Evolutionary conservation across 345 rosid species (phyloP).

Genomic region (Chamaenerion angustifolium): DNA sequence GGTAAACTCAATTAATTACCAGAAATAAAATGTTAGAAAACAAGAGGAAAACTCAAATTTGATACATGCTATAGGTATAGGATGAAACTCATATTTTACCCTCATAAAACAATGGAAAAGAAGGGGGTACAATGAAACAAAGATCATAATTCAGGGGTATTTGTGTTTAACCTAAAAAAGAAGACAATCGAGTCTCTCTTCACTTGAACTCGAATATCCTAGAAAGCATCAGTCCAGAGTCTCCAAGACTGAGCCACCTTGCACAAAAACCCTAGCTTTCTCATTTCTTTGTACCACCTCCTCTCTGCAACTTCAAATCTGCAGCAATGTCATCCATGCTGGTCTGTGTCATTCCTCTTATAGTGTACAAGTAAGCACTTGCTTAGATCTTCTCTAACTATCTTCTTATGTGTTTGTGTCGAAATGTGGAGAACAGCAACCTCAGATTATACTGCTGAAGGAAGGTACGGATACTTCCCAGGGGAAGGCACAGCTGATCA

Average conservation of each 20-base stretch:
- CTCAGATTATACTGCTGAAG: constrained; percentile 92
- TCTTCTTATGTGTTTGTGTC: not conserved
- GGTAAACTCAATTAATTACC: no score
- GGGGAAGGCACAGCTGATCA: constrained; percentile 84
- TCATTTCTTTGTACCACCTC: not conserved
- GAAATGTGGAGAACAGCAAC: constrained; percentile 54
- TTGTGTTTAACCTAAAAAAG: no score
- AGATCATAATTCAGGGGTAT: no score
- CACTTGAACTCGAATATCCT: no score
- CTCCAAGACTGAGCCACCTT: not conserved
- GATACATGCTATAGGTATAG: no score
- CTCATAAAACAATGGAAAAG: no score
- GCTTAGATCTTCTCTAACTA: not conserved
- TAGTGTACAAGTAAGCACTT: not conserved
- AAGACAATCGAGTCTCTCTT: no score
- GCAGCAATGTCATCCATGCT: constrained; percentile 22
- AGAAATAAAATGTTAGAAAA: no score
- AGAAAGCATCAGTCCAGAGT: not conserved
- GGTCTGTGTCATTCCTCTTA: constrained; percentile 6
- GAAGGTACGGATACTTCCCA: constrained; percentile 99
- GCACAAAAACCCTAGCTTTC: constrained; percentile 10
- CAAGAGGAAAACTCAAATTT: no score
- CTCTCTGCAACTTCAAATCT: constrained; percentile 2
- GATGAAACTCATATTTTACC: no score
- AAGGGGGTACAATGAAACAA: no score